These are phyloP conservation scores for Elongisporangium anandrum DNA, from an alignment of 352 stramenopile genomes.

Conservation along the genomic window DNA sequence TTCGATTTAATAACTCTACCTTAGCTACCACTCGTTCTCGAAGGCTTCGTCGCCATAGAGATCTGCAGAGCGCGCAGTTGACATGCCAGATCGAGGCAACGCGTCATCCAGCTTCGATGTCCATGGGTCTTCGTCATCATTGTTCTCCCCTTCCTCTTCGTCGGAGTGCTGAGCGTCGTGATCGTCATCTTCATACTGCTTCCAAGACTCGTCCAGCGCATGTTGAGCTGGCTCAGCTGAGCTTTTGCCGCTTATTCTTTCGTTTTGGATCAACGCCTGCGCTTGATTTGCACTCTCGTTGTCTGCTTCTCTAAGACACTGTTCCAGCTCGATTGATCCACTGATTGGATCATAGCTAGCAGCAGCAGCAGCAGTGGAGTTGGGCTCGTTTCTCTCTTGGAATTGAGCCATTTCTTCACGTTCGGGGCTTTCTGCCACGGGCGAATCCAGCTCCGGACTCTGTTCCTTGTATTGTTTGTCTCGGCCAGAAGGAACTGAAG, in stretches of 20 bases:
- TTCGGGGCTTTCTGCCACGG: too few relatives aligned
- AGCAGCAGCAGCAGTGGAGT: not conserved
- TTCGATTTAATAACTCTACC: not conserved
- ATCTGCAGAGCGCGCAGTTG: conserved; percentile 11
- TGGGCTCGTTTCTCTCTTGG: too few relatives aligned
- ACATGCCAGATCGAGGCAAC: not conserved
- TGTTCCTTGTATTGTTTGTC: conserved; percentile 7
- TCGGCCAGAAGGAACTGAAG: conserved; percentile 38
- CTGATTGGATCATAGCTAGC: not conserved
- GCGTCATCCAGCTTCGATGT: not conserved
- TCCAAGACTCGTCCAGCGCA: conserved; percentile 14
- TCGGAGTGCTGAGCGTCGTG: not conserved
- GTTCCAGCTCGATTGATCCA: not conserved
- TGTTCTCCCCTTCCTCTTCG: conserved; percentile 21
- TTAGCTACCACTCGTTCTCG: conserved; percentile 34
- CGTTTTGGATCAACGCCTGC: not conserved
- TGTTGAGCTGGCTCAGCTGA: not conserved
- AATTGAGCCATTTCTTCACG: too few relatives aligned
- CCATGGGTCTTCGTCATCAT: conserved; percentile 4
- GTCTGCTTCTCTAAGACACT: not conserved
- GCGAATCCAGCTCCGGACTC: not conserved
- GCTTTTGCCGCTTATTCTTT: not conserved
- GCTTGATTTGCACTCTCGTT: not conserved
- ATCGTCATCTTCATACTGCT: conserved; percentile 24
- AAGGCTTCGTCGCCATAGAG: conserved; percentile 57